phyloP scores from a whole-genome alignment of 192 early-diverging fungal genomes.

The Phlyctochytrium planicorne region DNA sequence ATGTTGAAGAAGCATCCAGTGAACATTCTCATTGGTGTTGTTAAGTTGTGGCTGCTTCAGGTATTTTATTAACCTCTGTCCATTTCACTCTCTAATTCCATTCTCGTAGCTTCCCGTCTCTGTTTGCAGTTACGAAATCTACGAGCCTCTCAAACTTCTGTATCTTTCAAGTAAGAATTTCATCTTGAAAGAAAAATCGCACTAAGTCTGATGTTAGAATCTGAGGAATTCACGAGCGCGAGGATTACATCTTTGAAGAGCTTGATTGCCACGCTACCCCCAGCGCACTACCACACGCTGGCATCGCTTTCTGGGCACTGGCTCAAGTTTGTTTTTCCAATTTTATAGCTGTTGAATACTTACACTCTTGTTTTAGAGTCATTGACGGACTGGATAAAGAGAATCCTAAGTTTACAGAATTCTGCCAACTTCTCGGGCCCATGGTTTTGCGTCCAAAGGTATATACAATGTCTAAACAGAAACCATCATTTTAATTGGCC shows the following conservation, averaged over 20 bases:
- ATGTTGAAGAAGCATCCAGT: constrained; percentile 19
- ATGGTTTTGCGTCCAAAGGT: constrained; percentile 42
- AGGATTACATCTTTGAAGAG: constrained; percentile 30
- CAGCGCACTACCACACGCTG: constrained; percentile 31
- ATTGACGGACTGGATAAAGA: not conserved
- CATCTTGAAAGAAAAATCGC: constrained; percentile 20
- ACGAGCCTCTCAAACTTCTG: constrained; percentile 48
- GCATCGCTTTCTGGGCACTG: constrained; percentile 20
- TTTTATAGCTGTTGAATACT: no score
- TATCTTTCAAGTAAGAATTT: constrained; percentile 39
- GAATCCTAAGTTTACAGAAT: constrained; percentile 29
- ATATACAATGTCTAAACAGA: not conserved
- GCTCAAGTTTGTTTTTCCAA: constrained; percentile 26
- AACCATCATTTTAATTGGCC: not conserved
- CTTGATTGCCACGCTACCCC: constrained; percentile 33
- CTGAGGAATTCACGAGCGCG: constrained; percentile 27
- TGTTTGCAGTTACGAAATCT: constrained; percentile 40
- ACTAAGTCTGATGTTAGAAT: constrained; percentile 10
- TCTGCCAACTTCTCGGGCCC: constrained; percentile 33
- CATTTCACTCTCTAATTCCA: not conserved
- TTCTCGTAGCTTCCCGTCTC: constrained; percentile 21
- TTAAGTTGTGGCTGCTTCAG: constrained; percentile 39
- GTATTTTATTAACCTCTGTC: not conserved
- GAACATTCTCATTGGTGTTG: constrained; percentile 27
- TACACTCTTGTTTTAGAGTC: constrained; percentile 2